Percentiles rank a stretch among this genome's conserved stretches.
Conservation (phyloP, 2,329 filamentous ascomycete genomes). For the Fusarium armeniacum region DNA sequence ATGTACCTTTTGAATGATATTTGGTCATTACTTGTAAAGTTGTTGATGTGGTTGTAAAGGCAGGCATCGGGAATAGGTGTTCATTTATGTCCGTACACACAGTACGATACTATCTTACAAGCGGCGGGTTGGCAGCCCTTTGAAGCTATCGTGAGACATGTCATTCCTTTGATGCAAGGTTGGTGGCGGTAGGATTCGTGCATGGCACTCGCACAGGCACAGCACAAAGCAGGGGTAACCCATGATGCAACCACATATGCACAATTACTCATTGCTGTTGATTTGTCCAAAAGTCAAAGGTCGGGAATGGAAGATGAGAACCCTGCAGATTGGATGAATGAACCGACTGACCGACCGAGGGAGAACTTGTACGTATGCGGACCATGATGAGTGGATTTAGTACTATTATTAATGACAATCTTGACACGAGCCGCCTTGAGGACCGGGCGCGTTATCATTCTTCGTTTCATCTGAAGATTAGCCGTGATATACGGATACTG, state of each 20-base stretch:
- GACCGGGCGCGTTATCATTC: conserved; percentile 27
- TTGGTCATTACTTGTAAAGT: neutral
- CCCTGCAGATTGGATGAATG: conserved; percentile 30
- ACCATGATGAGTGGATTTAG: conserved; percentile 15
- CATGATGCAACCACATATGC: conserved; percentile 9
- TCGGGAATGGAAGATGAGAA: conserved; percentile 32
- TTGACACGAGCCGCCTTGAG: conserved; percentile 28
- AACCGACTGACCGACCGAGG: conserved; percentile 3
- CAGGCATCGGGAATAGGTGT: neutral
- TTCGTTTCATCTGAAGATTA: conserved; percentile 24
- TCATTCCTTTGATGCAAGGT: conserved; percentile 36
- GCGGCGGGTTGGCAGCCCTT: conserved; percentile 10
- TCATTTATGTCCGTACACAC: neutral
- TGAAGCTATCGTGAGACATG: conserved; percentile 36
- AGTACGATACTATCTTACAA: neutral
- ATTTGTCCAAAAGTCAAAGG: conserved; percentile 11
- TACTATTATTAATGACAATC: neutral
- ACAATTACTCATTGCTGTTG: conserved; percentile 23
- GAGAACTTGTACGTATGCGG: conserved; percentile 18
- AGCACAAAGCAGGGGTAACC: conserved; percentile 6
- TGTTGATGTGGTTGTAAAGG: neutral
- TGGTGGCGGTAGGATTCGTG: conserved; percentile 25
- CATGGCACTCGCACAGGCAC: conserved; percentile 11
- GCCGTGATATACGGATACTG: neutral
- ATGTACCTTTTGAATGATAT: neutral